A percentile compares a stretch with the other conserved stretches of the same genome.
Conservation (phyloP, 768 basidiomycete species). For the Vararia minispora region DNA sequence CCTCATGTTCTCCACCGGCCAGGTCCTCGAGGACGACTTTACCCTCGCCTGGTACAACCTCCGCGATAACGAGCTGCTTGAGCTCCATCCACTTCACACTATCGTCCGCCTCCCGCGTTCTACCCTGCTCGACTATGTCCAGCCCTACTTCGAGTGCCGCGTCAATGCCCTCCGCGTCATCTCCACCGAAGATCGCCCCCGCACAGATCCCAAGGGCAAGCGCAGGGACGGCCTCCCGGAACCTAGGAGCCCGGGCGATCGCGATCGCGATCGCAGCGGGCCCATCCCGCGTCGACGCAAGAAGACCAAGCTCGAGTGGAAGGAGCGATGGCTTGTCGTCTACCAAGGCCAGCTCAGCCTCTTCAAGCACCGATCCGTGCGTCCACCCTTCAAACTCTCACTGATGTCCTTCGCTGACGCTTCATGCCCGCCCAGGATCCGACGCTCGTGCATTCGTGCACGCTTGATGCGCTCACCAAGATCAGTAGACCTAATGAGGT, state of each 20-base stretch:
- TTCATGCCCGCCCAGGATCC: slow-evolving; percentile 3
- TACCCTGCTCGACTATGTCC: slow-evolving; percentile 30
- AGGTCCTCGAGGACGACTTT: slow-evolving; percentile 59
- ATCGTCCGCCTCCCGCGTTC: slow-evolving; percentile 33
- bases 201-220: slow-evolving; percentile 5
- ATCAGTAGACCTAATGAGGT: slow-evolving; percentile 11
- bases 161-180: slow-evolving; percentile 40
- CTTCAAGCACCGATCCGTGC: slow-evolving; percentile 41
- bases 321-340: slow-evolving; percentile 51
- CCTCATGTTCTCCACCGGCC: slow-evolving; percentile 57
- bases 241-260: background rate
- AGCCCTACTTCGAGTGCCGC: slow-evolving; percentile 49
- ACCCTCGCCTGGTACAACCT: slow-evolving; percentile 47
- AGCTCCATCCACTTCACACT: slow-evolving; percentile 39
- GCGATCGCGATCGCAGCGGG: background rate
- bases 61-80: slow-evolving; percentile 54
- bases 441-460: slow-evolving; percentile 11
- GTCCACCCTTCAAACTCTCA: slow-evolving; percentile 15
- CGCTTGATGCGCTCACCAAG: slow-evolving; percentile 7
- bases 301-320: slow-evolving; percentile 45
- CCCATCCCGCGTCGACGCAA: slow-evolving; percentile 13
- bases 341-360: slow-evolving; percentile 43
- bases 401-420: too few relatives aligned
- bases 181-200: slow-evolving; percentile 17
- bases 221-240: slow-evolving; percentile 9